These are phyloP conservation scores for Ophiocordyceps camponoti-floridani DNA, from an alignment of 2,329 filamentous ascomycete genomes.

Conservation along the genomic window DNA sequence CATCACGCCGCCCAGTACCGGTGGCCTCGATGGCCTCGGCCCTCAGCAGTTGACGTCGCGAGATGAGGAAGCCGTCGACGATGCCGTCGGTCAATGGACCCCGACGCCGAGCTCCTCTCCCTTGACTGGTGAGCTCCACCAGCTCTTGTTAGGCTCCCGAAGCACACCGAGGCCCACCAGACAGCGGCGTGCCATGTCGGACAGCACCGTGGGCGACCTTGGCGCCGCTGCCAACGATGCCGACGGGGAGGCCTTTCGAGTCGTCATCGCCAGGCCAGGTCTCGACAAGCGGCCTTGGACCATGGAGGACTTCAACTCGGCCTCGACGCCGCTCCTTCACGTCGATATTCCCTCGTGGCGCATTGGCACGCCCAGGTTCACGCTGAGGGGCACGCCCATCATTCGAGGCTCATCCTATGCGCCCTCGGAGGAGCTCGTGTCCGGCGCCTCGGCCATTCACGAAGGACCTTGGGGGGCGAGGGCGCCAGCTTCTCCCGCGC, in stretches of 20 bases:
- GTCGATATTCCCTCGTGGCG: constrained; percentile 71
- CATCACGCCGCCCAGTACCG: constrained; percentile 39
- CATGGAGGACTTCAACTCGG: constrained; percentile 33
- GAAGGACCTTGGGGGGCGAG: constrained; percentile 18
- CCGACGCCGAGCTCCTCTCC: constrained; percentile 21
- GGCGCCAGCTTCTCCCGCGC: constrained; percentile 8
- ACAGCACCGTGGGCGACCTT: constrained; percentile 57
- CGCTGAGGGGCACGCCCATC: constrained; percentile 53
- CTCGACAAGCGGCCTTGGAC: constrained; percentile 43
- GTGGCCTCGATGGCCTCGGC: constrained; percentile 30
- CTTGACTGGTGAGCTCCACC: constrained; percentile 14
- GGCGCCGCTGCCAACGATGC: constrained; percentile 27
- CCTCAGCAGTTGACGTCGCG: constrained; percentile 10
- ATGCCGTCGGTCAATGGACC: constrained; percentile 20
- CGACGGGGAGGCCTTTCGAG: constrained; percentile 54
- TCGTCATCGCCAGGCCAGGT: constrained; percentile 59
- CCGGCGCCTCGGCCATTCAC: constrained; percentile 37
- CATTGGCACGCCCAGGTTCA: constrained; percentile 69
- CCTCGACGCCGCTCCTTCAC: constrained; percentile 39
- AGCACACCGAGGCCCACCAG: constrained; percentile 10
- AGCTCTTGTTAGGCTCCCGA: constrained; percentile 11
- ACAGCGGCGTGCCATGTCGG: constrained; percentile 52
- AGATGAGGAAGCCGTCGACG: background rate
- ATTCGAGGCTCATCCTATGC: constrained; percentile 68
- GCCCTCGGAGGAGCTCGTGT: constrained; percentile 52